Evolutionary conservation across 371 early-diverging fungal genomes (phyloP), one percentile per base, ranked within the genome.

Genomic region (Mucor saturninus): DNA sequence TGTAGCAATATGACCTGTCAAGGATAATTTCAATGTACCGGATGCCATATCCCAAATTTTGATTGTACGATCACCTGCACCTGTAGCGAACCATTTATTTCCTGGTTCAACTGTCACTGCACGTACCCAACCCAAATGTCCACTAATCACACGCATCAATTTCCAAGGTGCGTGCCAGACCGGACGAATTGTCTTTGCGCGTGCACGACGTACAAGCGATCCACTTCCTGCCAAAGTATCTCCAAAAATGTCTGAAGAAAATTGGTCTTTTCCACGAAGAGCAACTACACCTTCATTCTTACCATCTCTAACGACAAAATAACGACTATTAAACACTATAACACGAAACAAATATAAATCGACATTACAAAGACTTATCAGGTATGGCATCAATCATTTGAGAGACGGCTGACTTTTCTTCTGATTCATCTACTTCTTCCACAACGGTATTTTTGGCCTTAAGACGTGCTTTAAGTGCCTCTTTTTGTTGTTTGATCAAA

Each of bases 151-250:
- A 62, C 94, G 86, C 96, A 95, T 95, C 59, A 98, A 84, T 78
- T 95, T 96, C 98, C 98, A 98, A n/a, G 98, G 98, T 29, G 98
- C 94, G 75, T 98, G 98, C 98, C 98, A 98, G 53, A 88, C 79
- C 59, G 97, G 86, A 72, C 84, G 75, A 57, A 84, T 77, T 0
- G 77, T 78, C 76, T 83, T 83, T 49, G 86, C 84, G 26, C 76
- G 76, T 42, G 86, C 74, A 59, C 89, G 81, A 46, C 86, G 82
- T 26, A 89, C 83, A 53, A 87, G 73, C 6, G 87, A 86, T 2
- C 83, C 83, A 32, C 78, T 74, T 32, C 83, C 83, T 8, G 69
- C 73, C 39, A 72, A 68, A n/a, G 66, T 72, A 40, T 74, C 76
- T 35, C 78, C 79, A 56, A 83, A 80, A 55, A 83, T 69, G 53